A percentile compares a stretch with the other conserved stretches of the same genome.
phyloP scores from a whole-genome alignment of 2,329 filamentous ascomycete genomes.

The Colletotrichum shisoi region DNA sequence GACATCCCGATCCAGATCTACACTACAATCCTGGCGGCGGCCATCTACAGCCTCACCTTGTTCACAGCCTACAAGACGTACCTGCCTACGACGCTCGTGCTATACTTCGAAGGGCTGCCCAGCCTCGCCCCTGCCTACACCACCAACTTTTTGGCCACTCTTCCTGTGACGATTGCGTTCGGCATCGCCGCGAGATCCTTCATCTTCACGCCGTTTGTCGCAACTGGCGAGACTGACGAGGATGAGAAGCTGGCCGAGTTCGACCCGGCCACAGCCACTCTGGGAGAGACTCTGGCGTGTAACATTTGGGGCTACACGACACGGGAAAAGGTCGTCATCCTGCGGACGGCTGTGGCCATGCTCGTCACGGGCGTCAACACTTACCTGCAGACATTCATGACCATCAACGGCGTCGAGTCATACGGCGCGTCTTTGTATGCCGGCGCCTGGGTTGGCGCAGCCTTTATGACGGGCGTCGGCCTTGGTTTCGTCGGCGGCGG shows the following conservation, averaged over 20 bases:
- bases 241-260: slow-evolving; percentile 64
- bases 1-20: slow-evolving; percentile 69
- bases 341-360: slow-evolving; percentile 68
- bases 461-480: slow-evolving; percentile 64
- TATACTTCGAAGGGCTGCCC: slow-evolving; percentile 76
- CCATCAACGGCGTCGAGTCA: slow-evolving; percentile 73
- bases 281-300: slow-evolving; percentile 74
- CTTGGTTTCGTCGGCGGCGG: slow-evolving; percentile 61
- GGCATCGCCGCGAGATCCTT: slow-evolving; percentile 78
- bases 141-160: slow-evolving; percentile 66
- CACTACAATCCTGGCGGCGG: slow-evolving; percentile 72
- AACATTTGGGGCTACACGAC: slow-evolving; percentile 75
- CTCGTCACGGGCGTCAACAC: slow-evolving; percentile 66
- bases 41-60: slow-evolving; percentile 77
- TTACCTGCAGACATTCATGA: slow-evolving; percentile 70
- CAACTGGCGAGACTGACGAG: slow-evolving; percentile 57
- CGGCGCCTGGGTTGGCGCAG: slow-evolving; percentile 74
- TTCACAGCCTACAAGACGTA: slow-evolving; percentile 73
- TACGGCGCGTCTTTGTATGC: slow-evolving; percentile 77
- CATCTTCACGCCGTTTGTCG: slow-evolving; percentile 75
- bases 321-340: slow-evolving; percentile 69
- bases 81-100: slow-evolving; percentile 75
- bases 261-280: slow-evolving; percentile 69
- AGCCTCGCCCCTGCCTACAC: slow-evolving; percentile 73
- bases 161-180: slow-evolving; percentile 66